Base-by-base conservation (phyloP, 257 asterid genomes). In the Solanum verrucosum region DNA sequence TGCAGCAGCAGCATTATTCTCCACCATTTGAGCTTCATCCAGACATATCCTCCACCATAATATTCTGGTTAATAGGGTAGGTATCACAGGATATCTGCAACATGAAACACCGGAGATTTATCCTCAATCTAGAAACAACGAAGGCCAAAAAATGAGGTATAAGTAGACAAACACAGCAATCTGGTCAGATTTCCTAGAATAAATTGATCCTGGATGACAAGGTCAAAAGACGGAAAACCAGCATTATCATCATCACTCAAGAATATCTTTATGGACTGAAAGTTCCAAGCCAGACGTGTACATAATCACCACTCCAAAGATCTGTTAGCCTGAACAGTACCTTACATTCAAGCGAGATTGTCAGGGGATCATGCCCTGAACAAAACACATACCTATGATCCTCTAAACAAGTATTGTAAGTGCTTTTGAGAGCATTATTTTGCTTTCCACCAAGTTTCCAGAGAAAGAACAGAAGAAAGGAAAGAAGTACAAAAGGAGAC, bases 1-100 rank as follows among this genome's bases (percentile, higher is more conserved):
- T 71, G 99, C 96, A 46, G 98, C 94, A 63, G 98, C 96, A 90
- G 98, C 98, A 94, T 92, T 95, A 89, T 96, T 95, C 92, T 97
- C 99, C 89, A 96, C 99, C 98, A 96, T 97, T 93, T 97, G 99
- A 93, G 99, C 99, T 93, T 97, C 99, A 93, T 97, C 99, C 93
- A 97, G 79, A 90, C 99, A 97, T 89, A 97, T 91, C 90, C 99
- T 97, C 99, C 99, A 97, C 99, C 99, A 97, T 46, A 96, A 89
- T 84, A 97, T 92, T 94, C 98, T 93, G 86, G 99, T 97, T 86
- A 97, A 94, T 70, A 88, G 95, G 90, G 99, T 97, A 87, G 99
- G 99, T 91, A 94, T 90, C 84, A 97, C 98, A 67, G 95, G 98
- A 90, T 95, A 97, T 91, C 99, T 97, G 96, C 86, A 88, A 87